Percentiles rank a stretch among this genome's conserved stretches.
Conservation (phyloP, 108 stramenopile species). For the Aureococcus anophagefferens region DNA sequence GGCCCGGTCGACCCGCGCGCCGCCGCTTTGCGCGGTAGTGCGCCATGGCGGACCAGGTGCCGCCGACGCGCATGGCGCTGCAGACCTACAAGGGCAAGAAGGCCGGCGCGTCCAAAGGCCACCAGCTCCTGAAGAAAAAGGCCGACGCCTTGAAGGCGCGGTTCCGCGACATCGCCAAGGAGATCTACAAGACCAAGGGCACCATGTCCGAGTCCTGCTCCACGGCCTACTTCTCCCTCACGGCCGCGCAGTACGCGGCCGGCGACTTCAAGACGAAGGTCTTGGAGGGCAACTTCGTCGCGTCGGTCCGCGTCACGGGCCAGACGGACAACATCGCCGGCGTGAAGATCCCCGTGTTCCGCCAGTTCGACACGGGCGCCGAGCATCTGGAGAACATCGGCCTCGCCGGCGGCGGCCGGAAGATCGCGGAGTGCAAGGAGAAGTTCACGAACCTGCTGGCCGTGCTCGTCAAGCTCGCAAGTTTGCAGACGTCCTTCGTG, state of each 20-base stretch:
- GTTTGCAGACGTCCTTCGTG: slow-evolving; percentile 90
- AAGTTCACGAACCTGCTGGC: slow-evolving; percentile 75
- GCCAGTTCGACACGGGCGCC: slow-evolving; percentile 84
- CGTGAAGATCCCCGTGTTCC: slow-evolving; percentile 94
- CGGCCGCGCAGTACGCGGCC: slow-evolving; percentile 95
- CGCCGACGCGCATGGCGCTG: slow-evolving; percentile 96
- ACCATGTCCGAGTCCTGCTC: slow-evolving; percentile 71
- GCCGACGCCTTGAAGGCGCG: slow-evolving; percentile 95
- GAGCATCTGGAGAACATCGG: slow-evolving; percentile 78
- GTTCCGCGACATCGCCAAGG: slow-evolving; percentile 87
- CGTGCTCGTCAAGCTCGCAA: slow-evolving; percentile 84
- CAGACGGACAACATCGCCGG: slow-evolving; percentile 93
- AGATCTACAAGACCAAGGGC: slow-evolving; percentile 84
- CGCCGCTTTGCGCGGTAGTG: too few relatives aligned
- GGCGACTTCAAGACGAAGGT: slow-evolving; percentile 95
- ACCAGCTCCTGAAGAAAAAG: slow-evolving; percentile 67
- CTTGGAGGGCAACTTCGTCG: slow-evolving; percentile 71
- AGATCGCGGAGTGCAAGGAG: slow-evolving; percentile 76
- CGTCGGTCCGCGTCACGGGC: slow-evolving; percentile 69
- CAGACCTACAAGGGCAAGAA: slow-evolving; percentile 88
- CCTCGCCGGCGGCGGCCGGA: slow-evolving; percentile 88
- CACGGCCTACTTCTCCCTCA: slow-evolving; percentile 81
- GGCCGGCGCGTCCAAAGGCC: slow-evolving; percentile 84
- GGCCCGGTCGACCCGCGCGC: too few relatives aligned
- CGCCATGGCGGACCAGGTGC: slow-evolving; percentile 47